phyloP scores from a whole-genome alignment of 257 asterid species.

The Nicotiana tabacum region DNA sequence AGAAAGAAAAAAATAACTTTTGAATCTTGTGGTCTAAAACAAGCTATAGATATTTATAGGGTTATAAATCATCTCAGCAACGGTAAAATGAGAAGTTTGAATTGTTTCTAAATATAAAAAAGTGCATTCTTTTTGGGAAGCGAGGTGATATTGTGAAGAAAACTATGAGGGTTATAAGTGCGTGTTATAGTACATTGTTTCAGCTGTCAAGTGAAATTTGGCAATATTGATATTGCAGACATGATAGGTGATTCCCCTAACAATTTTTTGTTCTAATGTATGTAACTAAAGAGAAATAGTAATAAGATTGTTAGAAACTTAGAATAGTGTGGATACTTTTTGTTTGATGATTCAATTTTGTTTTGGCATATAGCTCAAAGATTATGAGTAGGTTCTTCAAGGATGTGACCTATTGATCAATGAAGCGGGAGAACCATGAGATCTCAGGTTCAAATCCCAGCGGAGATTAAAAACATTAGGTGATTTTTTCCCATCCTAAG shows the following conservation, averaged over 20 bases:
- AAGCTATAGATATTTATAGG: too few relatives aligned
- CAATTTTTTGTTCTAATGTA: background rate
- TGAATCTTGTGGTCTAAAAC: too few relatives aligned
- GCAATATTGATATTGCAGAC: background rate
- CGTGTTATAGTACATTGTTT: background rate
- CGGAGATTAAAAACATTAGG: too few relatives aligned
- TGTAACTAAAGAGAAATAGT: background rate
- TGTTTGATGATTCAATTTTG: background rate
- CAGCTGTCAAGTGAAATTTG: background rate
- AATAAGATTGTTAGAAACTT: background rate
- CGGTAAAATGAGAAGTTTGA: too few relatives aligned
- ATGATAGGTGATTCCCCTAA: background rate
- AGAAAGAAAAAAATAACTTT: too few relatives aligned
- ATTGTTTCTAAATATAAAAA: too few relatives aligned
- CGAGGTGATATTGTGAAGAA: background rate
- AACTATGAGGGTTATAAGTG: background rate
- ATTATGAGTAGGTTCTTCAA: slow-evolving; percentile 1
- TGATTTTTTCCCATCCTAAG: too few relatives aligned
- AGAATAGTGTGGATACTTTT: background rate
- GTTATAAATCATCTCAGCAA: too few relatives aligned
- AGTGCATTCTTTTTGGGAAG: too few relatives aligned
- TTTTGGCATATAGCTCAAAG: background rate
- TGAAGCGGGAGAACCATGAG: too few relatives aligned
- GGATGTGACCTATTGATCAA: too few relatives aligned
- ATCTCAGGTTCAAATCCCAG: too few relatives aligned